phyloP scores from a whole-genome alignment of 1,139 yeast species.

The Kodamaea sp. region DNA sequence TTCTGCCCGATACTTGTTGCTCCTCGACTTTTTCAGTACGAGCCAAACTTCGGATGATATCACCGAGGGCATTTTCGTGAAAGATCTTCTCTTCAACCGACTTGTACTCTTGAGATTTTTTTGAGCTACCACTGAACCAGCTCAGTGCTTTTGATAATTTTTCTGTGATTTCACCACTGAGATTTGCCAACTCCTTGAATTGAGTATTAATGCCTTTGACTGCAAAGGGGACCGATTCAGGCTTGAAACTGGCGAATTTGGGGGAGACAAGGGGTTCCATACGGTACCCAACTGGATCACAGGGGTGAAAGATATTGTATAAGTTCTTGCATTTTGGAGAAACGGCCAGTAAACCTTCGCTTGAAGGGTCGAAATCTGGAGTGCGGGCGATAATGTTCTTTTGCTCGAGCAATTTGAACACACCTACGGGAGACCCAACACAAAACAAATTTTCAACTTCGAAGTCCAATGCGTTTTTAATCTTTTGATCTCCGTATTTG shows the following conservation, averaged over 20 bases:
- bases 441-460: constrained; percentile 73
- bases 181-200: constrained; percentile 35
- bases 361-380: constrained; percentile 18
- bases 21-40: constrained; percentile 17
- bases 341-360: constrained; percentile 8
- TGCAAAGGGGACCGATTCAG: constrained; percentile 59
- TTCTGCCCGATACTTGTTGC: constrained; percentile 16
- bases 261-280: constrained; percentile 74
- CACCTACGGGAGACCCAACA: constrained; percentile 88
- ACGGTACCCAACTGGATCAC: constrained; percentile 87
- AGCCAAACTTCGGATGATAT: constrained; percentile 35
- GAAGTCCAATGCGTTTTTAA: constrained; percentile 45
- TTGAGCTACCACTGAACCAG: constrained; percentile 31
- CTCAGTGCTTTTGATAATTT: constrained; percentile 43
- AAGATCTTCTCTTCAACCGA: constrained; percentile 21
- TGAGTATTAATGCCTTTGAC: constrained; percentile 42
- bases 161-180: constrained; percentile 45
- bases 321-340: constrained; percentile 57
- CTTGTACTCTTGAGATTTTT: constrained; percentile 12
- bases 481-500: constrained; percentile 15
- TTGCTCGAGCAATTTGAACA: constrained; percentile 68
- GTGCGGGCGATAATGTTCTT: constrained; percentile 47
- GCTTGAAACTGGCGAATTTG: constrained; percentile 51
- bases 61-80: constrained; percentile 45
- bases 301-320: constrained; percentile 80